These are phyloP conservation scores for Coprinopsis strossmayeri DNA, from an alignment of 768 basidiomycete species.

Conservation along the genomic window DNA sequence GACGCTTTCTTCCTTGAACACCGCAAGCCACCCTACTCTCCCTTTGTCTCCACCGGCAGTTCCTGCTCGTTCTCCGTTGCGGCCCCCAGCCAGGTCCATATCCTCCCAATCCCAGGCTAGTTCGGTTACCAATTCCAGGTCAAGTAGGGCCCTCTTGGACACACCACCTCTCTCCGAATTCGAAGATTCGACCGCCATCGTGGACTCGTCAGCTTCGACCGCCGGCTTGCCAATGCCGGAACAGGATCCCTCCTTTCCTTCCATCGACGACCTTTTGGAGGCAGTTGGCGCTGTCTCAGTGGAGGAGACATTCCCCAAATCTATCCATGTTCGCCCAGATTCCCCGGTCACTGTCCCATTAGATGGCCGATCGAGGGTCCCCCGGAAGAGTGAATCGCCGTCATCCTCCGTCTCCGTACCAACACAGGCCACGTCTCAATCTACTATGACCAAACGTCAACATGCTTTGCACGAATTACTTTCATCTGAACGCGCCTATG, in stretches of 20 bases:
- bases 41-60: conserved; percentile 16
- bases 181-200: conserved; percentile 16
- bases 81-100: conserved; percentile 25
- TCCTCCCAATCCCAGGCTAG: conserved; percentile 15
- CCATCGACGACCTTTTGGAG: conserved; percentile 20
- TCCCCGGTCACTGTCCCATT: conserved; percentile 17
- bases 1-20: conserved; percentile 2
- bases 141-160: conserved; percentile 7
- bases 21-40: conserved; percentile 5
- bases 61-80: conserved; percentile 33
- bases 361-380: conserved; percentile 7
- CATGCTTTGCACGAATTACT: conserved; percentile 76
- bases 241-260: conserved; percentile 18
- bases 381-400: conserved; percentile 16
- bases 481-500: conserved; percentile 75
- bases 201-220: conserved; percentile 15
- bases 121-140: conserved; percentile 8
- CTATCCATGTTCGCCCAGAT: conserved; percentile 20
- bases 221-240: conserved; percentile 22
- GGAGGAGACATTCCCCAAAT: conserved; percentile 15
- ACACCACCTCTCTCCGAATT: conserved; percentile 13
- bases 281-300: conserved; percentile 16
- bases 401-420: conserved; percentile 12
- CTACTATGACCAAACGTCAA: conserved; percentile 59
- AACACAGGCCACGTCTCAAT: conserved; percentile 18